These are phyloP conservation scores for Marsdenia floribunda DNA, from an alignment of 257 asterid species.

Conservation along the genomic window DNA sequence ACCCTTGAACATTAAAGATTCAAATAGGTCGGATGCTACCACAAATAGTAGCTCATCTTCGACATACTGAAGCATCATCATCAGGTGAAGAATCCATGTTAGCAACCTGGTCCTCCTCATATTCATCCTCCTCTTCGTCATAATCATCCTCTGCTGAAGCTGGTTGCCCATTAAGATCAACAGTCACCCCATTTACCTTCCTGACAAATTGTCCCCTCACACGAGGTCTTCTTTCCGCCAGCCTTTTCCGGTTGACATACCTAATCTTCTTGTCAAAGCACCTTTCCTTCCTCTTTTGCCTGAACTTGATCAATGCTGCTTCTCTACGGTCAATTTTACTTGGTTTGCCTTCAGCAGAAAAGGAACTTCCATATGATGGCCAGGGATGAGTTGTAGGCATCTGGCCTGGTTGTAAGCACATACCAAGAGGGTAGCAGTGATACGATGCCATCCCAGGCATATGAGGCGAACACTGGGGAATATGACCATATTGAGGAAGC, in stretches of 20 bases:
- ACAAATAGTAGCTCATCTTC: slow-evolving; percentile 12
- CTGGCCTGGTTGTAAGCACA: slow-evolving; percentile 74
- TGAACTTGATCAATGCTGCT: slow-evolving; percentile 89
- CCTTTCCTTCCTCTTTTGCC: slow-evolving; percentile 87
- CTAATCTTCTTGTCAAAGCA: slow-evolving; percentile 93
- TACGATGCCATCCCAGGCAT: slow-evolving; percentile 56
- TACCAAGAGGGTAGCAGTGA: slow-evolving; percentile 60
- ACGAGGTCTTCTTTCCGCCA: slow-evolving; percentile 96
- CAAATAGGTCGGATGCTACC: slow-evolving; percentile 9
- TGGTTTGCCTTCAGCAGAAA: slow-evolving; percentile 36
- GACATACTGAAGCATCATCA: slow-evolving; percentile 35
- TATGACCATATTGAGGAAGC: slow-evolving; percentile 58
- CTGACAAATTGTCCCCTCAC: slow-evolving; percentile 91
- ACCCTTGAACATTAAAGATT: background rate
- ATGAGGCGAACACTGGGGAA: slow-evolving; percentile 53
- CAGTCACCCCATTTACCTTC: slow-evolving; percentile 62
- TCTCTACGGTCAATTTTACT: slow-evolving; percentile 67
- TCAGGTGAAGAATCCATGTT: slow-evolving; percentile 31
- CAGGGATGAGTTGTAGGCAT: slow-evolving; percentile 55
- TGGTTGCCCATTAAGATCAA: slow-evolving; percentile 86
- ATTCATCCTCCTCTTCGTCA: slow-evolving; percentile 33
- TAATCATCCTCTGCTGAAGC: slow-evolving; percentile 62
- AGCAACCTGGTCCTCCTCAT: slow-evolving; percentile 26
- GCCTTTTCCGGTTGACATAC: slow-evolving; percentile 78
- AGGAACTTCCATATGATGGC: slow-evolving; percentile 45